Evolutionary conservation across 352 stramenopile genomes (phyloP), one percentile per base, ranked within the genome.

Genomic region (Phytopythium ostracodes): DNA sequence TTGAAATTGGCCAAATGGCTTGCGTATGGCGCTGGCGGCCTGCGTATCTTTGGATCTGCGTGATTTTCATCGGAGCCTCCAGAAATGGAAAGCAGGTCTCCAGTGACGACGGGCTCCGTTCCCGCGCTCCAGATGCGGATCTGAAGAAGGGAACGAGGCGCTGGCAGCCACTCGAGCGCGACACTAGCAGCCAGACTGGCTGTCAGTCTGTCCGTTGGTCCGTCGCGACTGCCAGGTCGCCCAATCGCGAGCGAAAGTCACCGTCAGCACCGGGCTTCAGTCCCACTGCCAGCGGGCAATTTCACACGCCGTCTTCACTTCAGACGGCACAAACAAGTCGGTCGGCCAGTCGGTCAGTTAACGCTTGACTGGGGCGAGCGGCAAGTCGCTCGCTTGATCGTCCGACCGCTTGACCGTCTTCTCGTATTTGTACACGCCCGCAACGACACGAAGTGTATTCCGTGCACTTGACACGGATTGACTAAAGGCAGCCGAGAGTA

Each of bases 301-400:
- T 38, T 38, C 33, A 38, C 33, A 38, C 33, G 33, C 33, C n/a
- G 42, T 49, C 42, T 25, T 49, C 42, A 17, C 42, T 49, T 49
- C 42, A 49, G 42, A 15, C 42, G 18, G 42, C 42, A 44, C 40
- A 44, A 44, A 44, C 40, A 44, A 50, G n/a, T 50, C 43, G 43
- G 15, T 50, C 43, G n/a, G 20, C 9, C 44, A 31, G 22, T 25
- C 44, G 14, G 14, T 52, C 44, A 31, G 44, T 29, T 25, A 15
- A 49, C n/a, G 20, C 42, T 24, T 15, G 5, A 38, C 33, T 3
- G 29, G 29, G 29, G 29, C 29, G 29, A 33, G 29, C 29, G 29
- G 29, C 29, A 3, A n/a, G n/a, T 50, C n/a, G 14, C 24, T 22
- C 25, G 42, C 18, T 47, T 47, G 42, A 4, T 8, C 42, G 20